These are phyloP conservation scores for Pistacia vera DNA, from an alignment of 345 rosid species.

Conservation along the genomic window DNA sequence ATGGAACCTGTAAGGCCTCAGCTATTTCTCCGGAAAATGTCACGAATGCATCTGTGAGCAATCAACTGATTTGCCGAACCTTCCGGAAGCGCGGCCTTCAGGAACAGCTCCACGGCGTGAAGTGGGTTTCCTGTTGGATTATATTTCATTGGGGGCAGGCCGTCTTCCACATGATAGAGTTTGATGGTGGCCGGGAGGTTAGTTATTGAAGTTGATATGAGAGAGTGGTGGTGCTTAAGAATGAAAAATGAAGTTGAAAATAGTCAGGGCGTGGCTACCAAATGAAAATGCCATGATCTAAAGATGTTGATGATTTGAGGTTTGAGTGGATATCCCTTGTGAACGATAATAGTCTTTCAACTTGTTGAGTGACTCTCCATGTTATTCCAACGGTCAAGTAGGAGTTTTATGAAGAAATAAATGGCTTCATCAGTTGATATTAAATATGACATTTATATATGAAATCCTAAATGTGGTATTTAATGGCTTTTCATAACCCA, in stretches of 20 bases:
- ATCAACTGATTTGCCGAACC: conserved; percentile 40
- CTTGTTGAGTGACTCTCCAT: no score
- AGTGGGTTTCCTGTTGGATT: conserved; percentile 33
- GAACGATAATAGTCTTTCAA: no score
- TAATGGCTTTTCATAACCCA: no score
- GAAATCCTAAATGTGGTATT: no score
- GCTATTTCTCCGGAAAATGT: conserved; percentile 47
- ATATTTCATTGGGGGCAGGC: conserved; percentile 22
- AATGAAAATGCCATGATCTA: conserved; percentile 66
- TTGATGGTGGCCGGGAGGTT: conserved; percentile 37
- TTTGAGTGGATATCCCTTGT: neutral
- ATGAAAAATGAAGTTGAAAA: conserved; percentile 57
- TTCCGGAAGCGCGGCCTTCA: conserved; percentile 31
- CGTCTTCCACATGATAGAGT: conserved; percentile 37
- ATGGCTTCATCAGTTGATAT: no score
- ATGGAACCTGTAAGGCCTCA: conserved; percentile 31
- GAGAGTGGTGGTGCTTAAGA: conserved; percentile 41
- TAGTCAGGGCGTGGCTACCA: conserved; percentile 53
- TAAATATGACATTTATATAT: no score
- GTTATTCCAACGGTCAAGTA: no score
- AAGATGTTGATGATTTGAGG: conserved; percentile 34
- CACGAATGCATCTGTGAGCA: conserved; percentile 59
- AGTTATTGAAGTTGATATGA: conserved; percentile 14
- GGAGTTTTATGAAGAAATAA: no score
- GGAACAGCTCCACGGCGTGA: conserved; percentile 51